Percentiles rank a stretch among this genome's conserved stretches.
Evolutionary conservation across 2,329 filamentous ascomycete species (phyloP).

Genomic region (Fusarium coffeatum): DNA sequence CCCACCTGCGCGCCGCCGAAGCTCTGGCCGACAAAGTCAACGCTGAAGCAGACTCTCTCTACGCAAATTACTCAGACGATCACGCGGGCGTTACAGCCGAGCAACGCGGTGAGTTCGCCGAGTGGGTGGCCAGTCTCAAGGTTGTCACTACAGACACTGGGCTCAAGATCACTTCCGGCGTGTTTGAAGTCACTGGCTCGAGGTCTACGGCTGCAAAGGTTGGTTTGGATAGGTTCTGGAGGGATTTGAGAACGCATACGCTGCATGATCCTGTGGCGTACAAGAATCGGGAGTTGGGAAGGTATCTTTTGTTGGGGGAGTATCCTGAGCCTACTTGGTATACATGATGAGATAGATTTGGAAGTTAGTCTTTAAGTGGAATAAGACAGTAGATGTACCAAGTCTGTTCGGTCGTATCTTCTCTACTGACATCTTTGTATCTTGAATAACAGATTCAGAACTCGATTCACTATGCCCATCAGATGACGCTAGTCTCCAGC

Average conservation of each 20-base stretch:
- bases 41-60: conserved; percentile 59
- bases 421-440: too few relatives aligned
- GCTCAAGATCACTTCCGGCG: conserved; percentile 61
- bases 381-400: too few relatives aligned
- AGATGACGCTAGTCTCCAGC: too few relatives aligned
- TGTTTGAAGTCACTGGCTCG: conserved; percentile 65
- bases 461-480: too few relatives aligned
- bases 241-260: conserved; percentile 73
- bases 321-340: conserved; percentile 56
- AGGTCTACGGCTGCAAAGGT: conserved; percentile 68
- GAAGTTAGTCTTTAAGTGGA: too few relatives aligned
- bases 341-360: conserved; percentile 1
- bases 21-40: conserved; percentile 69
- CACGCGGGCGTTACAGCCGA: conserved; percentile 59
- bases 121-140: conserved; percentile 59
- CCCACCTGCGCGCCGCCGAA: conserved; percentile 69
- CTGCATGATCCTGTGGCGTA: conserved; percentile 76
- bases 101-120: conserved; percentile 69
- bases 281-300: conserved; percentile 71
- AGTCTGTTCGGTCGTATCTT: too few relatives aligned
- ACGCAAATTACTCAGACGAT: conserved; percentile 52
- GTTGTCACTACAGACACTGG: conserved; percentile 63
- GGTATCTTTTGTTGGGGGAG: conserved; percentile 67
- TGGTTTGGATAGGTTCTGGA: conserved; percentile 73
- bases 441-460: too few relatives aligned